Evolutionary conservation across 2,329 filamentous ascomycete species (phyloP), one percentile per base, ranked within the genome.

Genomic region (Fusarium duplospermum): DNA sequence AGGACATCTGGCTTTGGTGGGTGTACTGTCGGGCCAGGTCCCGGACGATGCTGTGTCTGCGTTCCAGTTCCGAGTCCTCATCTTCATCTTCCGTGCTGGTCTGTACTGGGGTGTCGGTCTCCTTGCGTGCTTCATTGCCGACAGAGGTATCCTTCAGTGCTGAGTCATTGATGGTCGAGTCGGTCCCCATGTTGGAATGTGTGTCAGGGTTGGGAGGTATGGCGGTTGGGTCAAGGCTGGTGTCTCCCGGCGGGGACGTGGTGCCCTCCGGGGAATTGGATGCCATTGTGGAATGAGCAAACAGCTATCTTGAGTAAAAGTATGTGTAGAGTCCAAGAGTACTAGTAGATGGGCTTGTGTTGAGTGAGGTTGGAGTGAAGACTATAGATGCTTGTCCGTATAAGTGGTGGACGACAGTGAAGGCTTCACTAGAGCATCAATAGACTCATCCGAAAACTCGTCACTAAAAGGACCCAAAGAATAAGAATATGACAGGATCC

Each of bases 11-110:
- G 62, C 84, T 84, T 62, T 86, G 84, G 36, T 82, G 81, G 2
- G 88, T 89, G 77, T 87, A 88, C 65, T 84, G 83, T 27, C 87
- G 85, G 3, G 88, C 88, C 6, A 90, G 81, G 10, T 83, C 81
- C 62, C 88, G 87, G 9, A 90, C 87, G 16, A 86, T 80, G 24
- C 74, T 76, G 11, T 56, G 58, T 6, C 74, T 70, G 4, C 74
- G 73, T 16, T 75, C 73, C 2, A 69, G 60, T 75, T 88, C 87
- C 14, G 81, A 81, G 56, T 80, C 82, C 10, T 85, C 82, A 27
- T 82, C 82, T 18, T 81, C 82, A 11, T 82, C 83, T 42, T 81
- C 70, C 4, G 65, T 66, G 3, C 52, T 60, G 2, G 67, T 67
- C 13, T 40, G 60, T 1, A 38, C 22, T 22, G 64, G 24, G 35